Evolutionary conservation across 2,329 filamentous ascomycete genomes (phyloP), one percentile per base, ranked within the genome.

Genomic region (Calonectria hawksworthii): DNA sequence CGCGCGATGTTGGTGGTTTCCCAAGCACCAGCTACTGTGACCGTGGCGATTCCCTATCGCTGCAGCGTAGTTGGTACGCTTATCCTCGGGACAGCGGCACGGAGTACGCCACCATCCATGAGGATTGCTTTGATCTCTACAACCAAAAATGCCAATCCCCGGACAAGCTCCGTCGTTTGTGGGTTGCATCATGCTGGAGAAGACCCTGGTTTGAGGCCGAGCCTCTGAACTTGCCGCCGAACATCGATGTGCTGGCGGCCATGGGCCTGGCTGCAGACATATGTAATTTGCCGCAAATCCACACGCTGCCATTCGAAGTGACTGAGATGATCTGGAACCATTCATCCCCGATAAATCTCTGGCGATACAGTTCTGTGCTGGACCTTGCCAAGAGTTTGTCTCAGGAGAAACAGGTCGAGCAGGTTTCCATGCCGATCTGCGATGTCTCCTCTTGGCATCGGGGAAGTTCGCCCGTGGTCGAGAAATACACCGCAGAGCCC

Each of bases 1-100:
- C 28, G 10, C 47, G 50, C n/a, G 50, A 68, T 68, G 47, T 68
- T 30, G 65, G 65, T 30, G 65, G 65, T 16, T 68, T 68, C 16
- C 65, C 65, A 18, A 68, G 50, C 32, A 68, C 65, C 23, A 68
- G 65, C 26, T 68, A 68, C 11, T 68, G 47, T 51, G 65, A 68
- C 16, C 65, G 47, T 18, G 65, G 65, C 32, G 65, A 54, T n/a
- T 68, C 34, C n/a, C 34, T 68, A 14, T 68, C 65, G 6, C 11
- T 68, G 44, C 65, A 68, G 32, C 65, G 65, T 16, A 54, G 65
- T 30, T 68, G 65, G 65, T 52, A 52, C 50, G 65, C 65, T 51
- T 68, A 54, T 32, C 66, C 66, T 34, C 66, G 66, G 18, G 66
- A 56, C 10, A 68, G 50, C 28, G 38, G 52, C 8, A 44, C 52